Percentiles rank a stretch among this genome's conserved stretches.
phyloP scores from a whole-genome alignment of 345 rosid genomes.

The Syzygium oleosum region DNA sequence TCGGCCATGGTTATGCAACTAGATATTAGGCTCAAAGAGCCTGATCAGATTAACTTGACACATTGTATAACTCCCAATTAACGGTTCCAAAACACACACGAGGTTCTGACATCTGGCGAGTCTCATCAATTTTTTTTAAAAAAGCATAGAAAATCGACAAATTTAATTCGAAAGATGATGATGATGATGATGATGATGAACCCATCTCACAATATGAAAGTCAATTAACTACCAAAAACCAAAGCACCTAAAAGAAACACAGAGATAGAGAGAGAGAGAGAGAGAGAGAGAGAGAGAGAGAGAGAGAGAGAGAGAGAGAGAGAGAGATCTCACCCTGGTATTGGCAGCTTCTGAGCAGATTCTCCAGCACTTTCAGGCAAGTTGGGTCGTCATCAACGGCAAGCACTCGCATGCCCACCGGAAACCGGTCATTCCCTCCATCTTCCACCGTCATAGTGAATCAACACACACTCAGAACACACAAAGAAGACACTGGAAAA shows the following conservation, averaged over 20 bases:
- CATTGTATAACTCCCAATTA: not conserved
- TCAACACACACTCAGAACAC: slow-evolving; percentile 9
- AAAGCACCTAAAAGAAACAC: not conserved
- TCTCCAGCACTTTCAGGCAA: slow-evolving; percentile 52
- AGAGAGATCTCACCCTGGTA: slow-evolving; percentile 40
- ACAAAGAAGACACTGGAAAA: not conserved
- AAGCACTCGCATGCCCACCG: slow-evolving; percentile 52
- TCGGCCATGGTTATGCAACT: not conserved
- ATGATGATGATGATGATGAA: not conserved
- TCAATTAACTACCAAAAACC: not conserved
- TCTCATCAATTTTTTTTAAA: not conserved
- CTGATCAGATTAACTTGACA: not conserved
- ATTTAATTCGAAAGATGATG: not conserved
- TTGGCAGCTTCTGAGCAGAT: slow-evolving; percentile 47
- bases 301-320: too few relatives aligned
- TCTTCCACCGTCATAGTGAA: slow-evolving; percentile 32
- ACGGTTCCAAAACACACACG: not conserved
- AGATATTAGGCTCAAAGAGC: not conserved
- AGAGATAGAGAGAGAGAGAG: not conserved
- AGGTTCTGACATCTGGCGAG: not conserved
- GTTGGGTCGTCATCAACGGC: slow-evolving; percentile 68
- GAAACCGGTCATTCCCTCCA: slow-evolving; percentile 24
- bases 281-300: too few relatives aligned
- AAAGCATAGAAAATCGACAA: not conserved
- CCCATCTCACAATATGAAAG: not conserved